These are phyloP conservation scores for Mycena sanguinolenta DNA, from an alignment of 768 basidiomycete species.

Conservation along the genomic window DNA sequence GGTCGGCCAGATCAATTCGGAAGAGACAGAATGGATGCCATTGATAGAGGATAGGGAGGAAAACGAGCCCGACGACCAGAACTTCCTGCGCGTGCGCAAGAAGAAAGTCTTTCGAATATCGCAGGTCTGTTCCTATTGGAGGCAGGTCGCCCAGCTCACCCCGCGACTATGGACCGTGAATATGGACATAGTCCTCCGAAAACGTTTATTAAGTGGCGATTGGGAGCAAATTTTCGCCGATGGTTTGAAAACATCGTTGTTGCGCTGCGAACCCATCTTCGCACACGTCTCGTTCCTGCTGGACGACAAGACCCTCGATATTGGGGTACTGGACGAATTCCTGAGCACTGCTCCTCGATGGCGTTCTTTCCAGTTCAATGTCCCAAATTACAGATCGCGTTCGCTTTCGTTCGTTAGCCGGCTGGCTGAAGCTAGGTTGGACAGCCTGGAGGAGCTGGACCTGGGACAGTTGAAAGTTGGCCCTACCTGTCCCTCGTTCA, in stretches of 20 bases:
- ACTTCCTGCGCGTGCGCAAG: too few relatives aligned
- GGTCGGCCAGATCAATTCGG: too few relatives aligned
- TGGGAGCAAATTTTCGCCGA: background rate
- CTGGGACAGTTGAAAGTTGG: background rate
- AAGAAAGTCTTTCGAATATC: background rate
- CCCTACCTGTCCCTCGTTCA: background rate
- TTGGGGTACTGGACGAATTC: background rate
- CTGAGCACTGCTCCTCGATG: background rate
- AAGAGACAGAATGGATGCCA: too few relatives aligned
- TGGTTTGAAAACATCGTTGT: background rate
- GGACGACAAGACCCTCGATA: background rate
- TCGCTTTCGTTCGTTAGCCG: background rate
- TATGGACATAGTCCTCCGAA: background rate
- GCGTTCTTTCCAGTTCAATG: background rate
- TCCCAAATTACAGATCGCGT: too few relatives aligned
- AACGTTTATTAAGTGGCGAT: too few relatives aligned
- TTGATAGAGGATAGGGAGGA: too few relatives aligned
- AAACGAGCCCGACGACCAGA: too few relatives aligned
- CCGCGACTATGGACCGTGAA: conserved; percentile 4
- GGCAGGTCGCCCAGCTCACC: conserved; percentile 1
- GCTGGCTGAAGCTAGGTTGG: background rate
- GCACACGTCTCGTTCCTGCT: background rate
- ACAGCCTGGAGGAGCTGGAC: background rate
- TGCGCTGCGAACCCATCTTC: background rate
- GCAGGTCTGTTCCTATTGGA: conserved; percentile 2